phyloP scores from a whole-genome alignment of 2,329 filamentous ascomycete genomes.

The Neopestalotiopsis sp. region DNA sequence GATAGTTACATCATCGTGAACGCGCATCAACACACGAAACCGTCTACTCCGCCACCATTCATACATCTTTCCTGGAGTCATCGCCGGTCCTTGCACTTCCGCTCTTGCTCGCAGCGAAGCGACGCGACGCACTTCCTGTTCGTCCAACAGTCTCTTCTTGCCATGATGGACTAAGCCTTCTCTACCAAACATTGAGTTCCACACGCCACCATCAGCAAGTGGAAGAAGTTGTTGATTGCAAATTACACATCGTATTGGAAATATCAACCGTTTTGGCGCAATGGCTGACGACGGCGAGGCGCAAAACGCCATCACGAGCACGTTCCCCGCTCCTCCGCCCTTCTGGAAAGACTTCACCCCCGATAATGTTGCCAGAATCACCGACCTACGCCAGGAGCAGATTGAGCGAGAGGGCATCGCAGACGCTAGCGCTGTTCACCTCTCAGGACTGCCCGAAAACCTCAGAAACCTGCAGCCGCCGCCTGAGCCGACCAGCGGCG shows the following conservation, averaged over 20 bases:
- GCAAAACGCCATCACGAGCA: conserved; percentile 57
- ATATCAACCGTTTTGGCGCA: neutral
- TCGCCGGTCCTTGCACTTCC: no score
- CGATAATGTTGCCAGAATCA: conserved; percentile 68
- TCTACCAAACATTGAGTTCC: no score
- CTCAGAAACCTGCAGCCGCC: conserved; percentile 84
- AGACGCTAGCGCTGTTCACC: conserved; percentile 38
- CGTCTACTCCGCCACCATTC: no score
- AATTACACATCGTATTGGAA: neutral
- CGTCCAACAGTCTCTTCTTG: no score
- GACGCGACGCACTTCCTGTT: no score
- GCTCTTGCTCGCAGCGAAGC: no score
- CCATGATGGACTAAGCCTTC: no score
- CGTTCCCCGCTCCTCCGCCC: conserved; percentile 85
- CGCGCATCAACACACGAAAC: no score
- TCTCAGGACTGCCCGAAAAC: conserved; percentile 67
- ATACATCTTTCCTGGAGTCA: no score
- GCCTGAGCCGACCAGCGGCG: conserved; percentile 70
- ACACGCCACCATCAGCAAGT: no score
- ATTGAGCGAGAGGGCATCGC: conserved; percentile 30
- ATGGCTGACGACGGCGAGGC: conserved; percentile 36
- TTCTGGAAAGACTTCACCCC: conserved; percentile 90
- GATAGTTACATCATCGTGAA: no score
- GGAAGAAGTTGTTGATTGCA: neutral
- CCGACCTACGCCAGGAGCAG: conserved; percentile 47